A percentile compares a stretch with the other conserved stretches of the same genome.
Evolutionary conservation across 2,329 filamentous ascomycete genomes (phyloP).

Genomic region (Diplodia seriata): DNA sequence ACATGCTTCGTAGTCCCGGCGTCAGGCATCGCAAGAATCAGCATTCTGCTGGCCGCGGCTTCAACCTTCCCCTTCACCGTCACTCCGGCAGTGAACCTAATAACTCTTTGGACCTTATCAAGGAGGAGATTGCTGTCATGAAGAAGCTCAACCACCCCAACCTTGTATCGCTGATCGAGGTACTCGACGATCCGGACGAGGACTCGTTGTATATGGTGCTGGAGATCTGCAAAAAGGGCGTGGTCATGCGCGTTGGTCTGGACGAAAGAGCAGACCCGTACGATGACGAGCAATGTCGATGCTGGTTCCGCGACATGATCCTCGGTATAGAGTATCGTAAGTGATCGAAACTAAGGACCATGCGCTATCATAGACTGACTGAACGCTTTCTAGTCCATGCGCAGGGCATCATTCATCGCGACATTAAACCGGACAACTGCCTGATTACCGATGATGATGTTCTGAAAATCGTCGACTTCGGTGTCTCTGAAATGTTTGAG

Average conservation of each 20-base stretch:
- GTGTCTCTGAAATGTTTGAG: slow-evolving; percentile 98
- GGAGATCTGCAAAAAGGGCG: slow-evolving; percentile 98
- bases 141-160: slow-evolving; percentile 97
- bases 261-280: slow-evolving; percentile 84
- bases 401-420: slow-evolving; percentile 92
- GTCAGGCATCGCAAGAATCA: slow-evolving; percentile 60
- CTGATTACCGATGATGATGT: slow-evolving; percentile 88
- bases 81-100: slow-evolving; percentile 65
- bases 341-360: slow-evolving; percentile 43
- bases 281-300: slow-evolving; percentile 78
- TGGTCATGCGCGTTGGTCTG: slow-evolving; percentile 95
- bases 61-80: slow-evolving; percentile 69
- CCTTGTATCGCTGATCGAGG: slow-evolving; percentile 90
- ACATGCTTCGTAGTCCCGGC: slow-evolving; percentile 74
- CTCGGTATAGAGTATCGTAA: slow-evolving; percentile 90
- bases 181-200: slow-evolving; percentile 92
- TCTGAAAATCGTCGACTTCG: slow-evolving; percentile 97
- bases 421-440: slow-evolving; percentile 98
- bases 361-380: slow-evolving; percentile 7
- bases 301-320: slow-evolving; percentile 94
- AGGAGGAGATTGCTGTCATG: slow-evolving; percentile 98
- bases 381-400: slow-evolving; percentile 71
- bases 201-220: slow-evolving; percentile 98
- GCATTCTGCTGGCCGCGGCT: slow-evolving; percentile 60
- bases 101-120: slow-evolving; percentile 83